Base-by-base conservation (phyloP, 208 protist genomes). In the Acanthamoeba castellanii region DNA sequence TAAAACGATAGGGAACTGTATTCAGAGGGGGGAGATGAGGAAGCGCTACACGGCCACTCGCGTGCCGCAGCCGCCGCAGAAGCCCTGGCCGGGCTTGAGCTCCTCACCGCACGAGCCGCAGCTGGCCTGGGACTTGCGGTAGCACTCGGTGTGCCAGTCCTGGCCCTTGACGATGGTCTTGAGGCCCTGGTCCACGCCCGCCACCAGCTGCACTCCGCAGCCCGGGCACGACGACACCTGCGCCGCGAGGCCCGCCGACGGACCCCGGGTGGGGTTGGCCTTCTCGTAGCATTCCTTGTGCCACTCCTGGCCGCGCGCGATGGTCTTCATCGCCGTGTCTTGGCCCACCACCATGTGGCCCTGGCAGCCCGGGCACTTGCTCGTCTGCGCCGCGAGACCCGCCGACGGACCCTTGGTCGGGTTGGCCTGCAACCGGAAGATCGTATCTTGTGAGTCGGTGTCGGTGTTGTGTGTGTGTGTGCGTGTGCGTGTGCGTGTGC, bases 91-190 rank as follows among this genome's bases (percentile, higher is more conserved):
- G 22, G 82, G 22, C 50, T 68, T 90, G 82, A 90, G 82, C 82
- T 90, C 82, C 32, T 68, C 82, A 9, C 82, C 82, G 52, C 82
- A 90, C 52, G 50, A 66, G 32, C 82, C 59, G 18, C 82, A 90
- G 59, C 82, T 90, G 42, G 82, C 7, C 82, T 66, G 52, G 16
- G 30, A 47, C 59, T 68, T 61, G 82, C 82, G 82, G 45, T 93
- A 93, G 66, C 88, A 93, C 42, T 70, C 88, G 11, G 88, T 78
- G 88, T 93, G 88, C 88, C 88, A 93, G 25, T 93, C 88, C 88
- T 93, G 37, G 45, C 88, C 88, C 45, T 47, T 47, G 20, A 93
- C 88, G 68, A 93, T 93, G 61, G 88, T 93, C 88, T 93, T 93
- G 45, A 61, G 27, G 3, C 61, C 88, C 27, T 37, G 32, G 52